Base-by-base conservation (phyloP, 805 yeast genomes). In the Starmerella davenportii region DNA sequence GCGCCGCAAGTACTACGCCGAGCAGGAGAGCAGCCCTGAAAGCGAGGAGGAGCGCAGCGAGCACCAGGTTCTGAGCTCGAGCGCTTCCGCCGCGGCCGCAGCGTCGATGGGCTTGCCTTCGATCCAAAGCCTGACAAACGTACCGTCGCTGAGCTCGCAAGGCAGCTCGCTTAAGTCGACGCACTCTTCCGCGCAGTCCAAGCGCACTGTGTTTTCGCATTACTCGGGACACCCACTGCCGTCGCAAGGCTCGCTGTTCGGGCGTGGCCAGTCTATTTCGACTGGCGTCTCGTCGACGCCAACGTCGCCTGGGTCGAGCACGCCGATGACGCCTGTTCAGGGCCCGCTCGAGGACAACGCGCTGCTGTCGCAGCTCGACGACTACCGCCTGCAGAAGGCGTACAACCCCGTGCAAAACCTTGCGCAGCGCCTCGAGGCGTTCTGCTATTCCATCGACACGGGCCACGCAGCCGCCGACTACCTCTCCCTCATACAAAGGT, bases 1-100 rank as follows among this genome's bases (percentile, higher is more conserved):
- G 3, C 67, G 96, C 47, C 68, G 40, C n/a, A 21, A 38, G 20
- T 43, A 39, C 24, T 50, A 41, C 37, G 37, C 35, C 17, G 42
- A 39, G 21, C 36, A 36, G 24, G 34, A 28, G 17, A 21, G 15
- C 1, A 11, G 8, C 23, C 9, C 19, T 7, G 32, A 29, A 14
- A 7, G 11, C 11, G 32, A 29, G 15, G 32, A 29, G 19, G 32
- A 29, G 13, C 8, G 15, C 11, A n/a, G 19, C 19, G 13, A 29
- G 8, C 16, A 15, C 11, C 32, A 29, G 19, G 9, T 14, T 14
- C 5, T 14, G 5, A 29, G 19, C 13, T 7, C 32, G 32, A 17
- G 15, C 32, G 9, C 19, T 29, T 7, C 32, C 9, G 16, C 32
- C 5, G 8, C 32, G 13, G 32, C 32, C 5, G 32, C 32, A 29